Evolutionary conservation across 73 alveolate genomes (phyloP).

Genomic region (Durusdinium trenchii): DNA sequence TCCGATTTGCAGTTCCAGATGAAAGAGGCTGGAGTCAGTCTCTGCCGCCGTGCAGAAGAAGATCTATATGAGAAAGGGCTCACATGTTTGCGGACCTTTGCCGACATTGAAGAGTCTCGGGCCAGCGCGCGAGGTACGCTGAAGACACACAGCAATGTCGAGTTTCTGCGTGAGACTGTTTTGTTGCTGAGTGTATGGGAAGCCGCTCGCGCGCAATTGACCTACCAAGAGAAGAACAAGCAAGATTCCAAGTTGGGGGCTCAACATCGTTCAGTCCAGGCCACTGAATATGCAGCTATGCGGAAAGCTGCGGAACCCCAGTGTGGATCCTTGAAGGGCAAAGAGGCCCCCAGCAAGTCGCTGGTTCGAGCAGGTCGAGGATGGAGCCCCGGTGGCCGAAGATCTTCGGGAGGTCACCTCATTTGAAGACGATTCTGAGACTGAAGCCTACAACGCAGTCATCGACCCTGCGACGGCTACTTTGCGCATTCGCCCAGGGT

Average conservation of each 20-base stretch:
- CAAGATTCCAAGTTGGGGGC: background rate
- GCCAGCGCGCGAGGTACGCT: slow-evolving; percentile 15
- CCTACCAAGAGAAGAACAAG: background rate
- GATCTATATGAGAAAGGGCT: background rate
- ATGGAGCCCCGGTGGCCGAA: slow-evolving; percentile 24
- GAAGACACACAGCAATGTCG: background rate
- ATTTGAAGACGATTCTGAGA: background rate
- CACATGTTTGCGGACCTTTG: background rate
- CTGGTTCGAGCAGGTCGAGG: slow-evolving; percentile 53
- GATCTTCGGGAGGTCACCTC: slow-evolving; percentile 43
- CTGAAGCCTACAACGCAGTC: slow-evolving; percentile 1
- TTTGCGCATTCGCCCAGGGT: slow-evolving; percentile 19
- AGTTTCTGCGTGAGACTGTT: background rate
- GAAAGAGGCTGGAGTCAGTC: slow-evolving; percentile 60
- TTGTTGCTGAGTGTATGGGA: too few species aligned
- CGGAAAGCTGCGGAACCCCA: background rate
- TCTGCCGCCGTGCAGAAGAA: slow-evolving; percentile 37
- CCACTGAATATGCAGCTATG: slow-evolving; percentile 26
- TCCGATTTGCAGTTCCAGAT: too few species aligned
- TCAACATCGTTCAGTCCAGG: background rate
- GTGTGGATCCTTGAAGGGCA: background rate
- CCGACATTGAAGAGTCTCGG: too few species aligned
- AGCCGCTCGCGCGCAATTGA: background rate
- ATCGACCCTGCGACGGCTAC: slow-evolving; percentile 29
- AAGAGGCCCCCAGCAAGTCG: slow-evolving; percentile 27